Evolutionary conservation across 2,329 filamentous ascomycete species (phyloP), one percentile per base, ranked within the genome.

Genomic region (Fusarium sp.): DNA sequence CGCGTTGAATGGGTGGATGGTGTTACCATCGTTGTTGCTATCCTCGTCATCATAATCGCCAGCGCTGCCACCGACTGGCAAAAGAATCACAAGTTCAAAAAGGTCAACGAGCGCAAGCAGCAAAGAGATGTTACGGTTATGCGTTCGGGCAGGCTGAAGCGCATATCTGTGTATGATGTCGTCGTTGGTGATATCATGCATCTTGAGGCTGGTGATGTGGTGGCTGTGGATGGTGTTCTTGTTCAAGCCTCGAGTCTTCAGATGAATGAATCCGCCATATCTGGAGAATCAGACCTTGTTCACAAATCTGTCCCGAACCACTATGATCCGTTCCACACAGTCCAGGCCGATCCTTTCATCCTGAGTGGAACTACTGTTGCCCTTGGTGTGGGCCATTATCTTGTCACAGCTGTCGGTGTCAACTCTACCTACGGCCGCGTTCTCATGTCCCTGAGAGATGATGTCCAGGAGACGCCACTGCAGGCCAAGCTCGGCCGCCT

Each of bases 1-100:
- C 88, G 88, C 39, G 91, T 94, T 14, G 92, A 95, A 81, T 96
- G 94, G 94, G 92, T 95, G 6, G 94, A 96, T 82, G 93, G 93
- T 73, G 91, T 95, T 13, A 93, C 94, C 9, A 95, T 95, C 73
- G 91, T 95, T 50, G 89, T 92, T 25, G 94, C 93, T 60, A 94
- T 95, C 70, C 80, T 92, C 18, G 92, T 95, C 72, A 94, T 95
- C 56, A 92, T 95, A 5, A 82, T 93, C 23, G 93, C 94, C 23
- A 93, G 93, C 70, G 93, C 93, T n/a, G 84, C 92, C 37, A 95
- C 95, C 74, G 94, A 95, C 79, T 95, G 91, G 88, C 93, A 95
- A 78, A 95, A 95, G 82, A 93, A 95, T 80, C 88, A 92, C 54
- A 92, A 94, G 78, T 95, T 95, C 77, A 92, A 94, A 43, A 94